Percentiles rank a stretch among this genome's conserved stretches.
Evolutionary conservation across 2,329 filamentous ascomycete species (phyloP).

Genomic region (Fusarium albosuccineum): DNA sequence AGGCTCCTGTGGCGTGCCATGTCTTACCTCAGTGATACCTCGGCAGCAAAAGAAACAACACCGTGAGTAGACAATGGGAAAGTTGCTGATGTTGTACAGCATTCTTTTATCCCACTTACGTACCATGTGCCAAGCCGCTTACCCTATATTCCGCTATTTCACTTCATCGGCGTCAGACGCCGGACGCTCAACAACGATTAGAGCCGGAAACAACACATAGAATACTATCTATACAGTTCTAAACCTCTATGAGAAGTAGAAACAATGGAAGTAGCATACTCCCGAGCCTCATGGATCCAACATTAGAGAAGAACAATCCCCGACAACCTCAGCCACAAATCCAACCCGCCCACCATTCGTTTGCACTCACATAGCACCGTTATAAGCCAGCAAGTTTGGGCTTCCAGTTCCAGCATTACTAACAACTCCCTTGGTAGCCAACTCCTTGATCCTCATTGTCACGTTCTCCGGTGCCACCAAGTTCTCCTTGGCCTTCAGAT

Average conservation of each 20-base stretch:
- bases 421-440: constrained; percentile 57
- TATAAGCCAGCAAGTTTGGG: constrained; percentile 63
- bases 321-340: background rate
- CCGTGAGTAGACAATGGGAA: background rate
- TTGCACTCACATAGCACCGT: constrained; percentile 50
- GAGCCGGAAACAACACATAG: no score
- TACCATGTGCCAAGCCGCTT: background rate
- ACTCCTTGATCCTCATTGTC: constrained; percentile 55
- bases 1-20: constrained; percentile 13
- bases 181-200: background rate
- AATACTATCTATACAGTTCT: no score
- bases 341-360: background rate
- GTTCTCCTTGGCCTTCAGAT: constrained; percentile 54
- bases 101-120: background rate
- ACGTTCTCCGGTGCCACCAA: constrained; percentile 60
- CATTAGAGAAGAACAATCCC: background rate
- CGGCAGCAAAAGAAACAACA: background rate
- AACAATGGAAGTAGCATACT: background rate
- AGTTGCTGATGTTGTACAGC: background rate
- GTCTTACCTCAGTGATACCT: background rate
- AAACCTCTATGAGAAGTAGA: background rate
- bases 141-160: background rate
- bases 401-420: constrained; percentile 51
- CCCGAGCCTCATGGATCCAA: background rate
- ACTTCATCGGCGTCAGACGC: no score